Percentiles rank a stretch among this genome's conserved stretches.
Evolutionary conservation across 768 basidiomycete genomes (phyloP).

Genomic region (Phaeolepiota aurea): DNA sequence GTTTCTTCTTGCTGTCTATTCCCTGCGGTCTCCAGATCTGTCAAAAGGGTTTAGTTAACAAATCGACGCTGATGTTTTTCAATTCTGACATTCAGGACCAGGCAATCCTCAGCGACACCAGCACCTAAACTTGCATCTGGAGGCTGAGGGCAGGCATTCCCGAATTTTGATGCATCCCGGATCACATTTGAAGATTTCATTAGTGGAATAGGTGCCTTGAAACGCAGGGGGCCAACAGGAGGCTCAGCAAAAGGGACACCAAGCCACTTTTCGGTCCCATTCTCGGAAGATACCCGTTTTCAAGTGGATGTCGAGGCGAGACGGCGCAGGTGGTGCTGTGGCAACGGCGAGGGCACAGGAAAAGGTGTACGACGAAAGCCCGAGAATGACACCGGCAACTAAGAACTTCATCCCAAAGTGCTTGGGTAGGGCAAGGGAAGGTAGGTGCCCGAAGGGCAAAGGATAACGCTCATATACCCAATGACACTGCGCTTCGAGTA

Average conservation of each 20-base stretch:
- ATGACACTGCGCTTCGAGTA: no score
- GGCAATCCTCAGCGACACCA: slow-evolving; percentile 41
- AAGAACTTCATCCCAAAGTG: no score
- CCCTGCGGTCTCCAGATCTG: slow-evolving; percentile 28
- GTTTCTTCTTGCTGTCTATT: slow-evolving; percentile 14
- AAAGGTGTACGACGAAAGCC: not conserved
- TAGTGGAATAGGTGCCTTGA: slow-evolving; percentile 45
- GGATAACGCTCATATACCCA: no score
- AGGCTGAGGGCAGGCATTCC: slow-evolving; percentile 48
- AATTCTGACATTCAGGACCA: slow-evolving; percentile 39
- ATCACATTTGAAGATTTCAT: slow-evolving; percentile 18
- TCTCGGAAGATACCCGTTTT: slow-evolving; percentile 40
- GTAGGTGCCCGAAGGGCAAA: no score
- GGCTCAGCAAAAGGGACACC: slow-evolving; percentile 55
- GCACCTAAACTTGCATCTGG: slow-evolving; percentile 26
- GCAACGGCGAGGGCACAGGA: slow-evolving; percentile 5
- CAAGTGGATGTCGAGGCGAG: slow-evolving; percentile 26
- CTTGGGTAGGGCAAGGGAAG: no score
- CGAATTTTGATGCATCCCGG: slow-evolving; percentile 38
- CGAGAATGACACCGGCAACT: not conserved
- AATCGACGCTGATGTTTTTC: not conserved
- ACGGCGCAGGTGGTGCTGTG: slow-evolving; percentile 3
- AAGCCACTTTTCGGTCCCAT: slow-evolving; percentile 47
- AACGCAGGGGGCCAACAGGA: slow-evolving; percentile 46
- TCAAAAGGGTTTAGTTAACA: not conserved